Percentiles rank a stretch among this genome's conserved stretches.
Evolutionary conservation across 257 asterid genomes (phyloP).

Genomic region (Mentha longifolia): DNA sequence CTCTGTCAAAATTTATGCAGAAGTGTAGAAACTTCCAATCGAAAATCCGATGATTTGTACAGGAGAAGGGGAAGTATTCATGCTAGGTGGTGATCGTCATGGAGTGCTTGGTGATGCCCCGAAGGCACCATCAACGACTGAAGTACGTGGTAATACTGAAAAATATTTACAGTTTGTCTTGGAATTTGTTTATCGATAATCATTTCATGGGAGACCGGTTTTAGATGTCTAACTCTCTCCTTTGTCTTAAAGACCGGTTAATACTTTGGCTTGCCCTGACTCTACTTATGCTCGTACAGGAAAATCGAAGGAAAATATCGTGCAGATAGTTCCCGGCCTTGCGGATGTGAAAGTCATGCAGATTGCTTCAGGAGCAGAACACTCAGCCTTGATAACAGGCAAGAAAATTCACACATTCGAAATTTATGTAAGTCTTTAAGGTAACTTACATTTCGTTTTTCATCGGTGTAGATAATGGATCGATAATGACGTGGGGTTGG

Average conservation of each 20-base stretch:
- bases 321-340: slow-evolving; percentile 41
- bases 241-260: no score
- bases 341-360: slow-evolving; percentile 50
- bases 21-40: background rate
- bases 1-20: slow-evolving; percentile 8
- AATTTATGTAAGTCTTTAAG: background rate
- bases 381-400: slow-evolving; percentile 82
- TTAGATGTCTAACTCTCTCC: no score
- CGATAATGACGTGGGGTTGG: slow-evolving; percentile 97
- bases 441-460: background rate
- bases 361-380: slow-evolving; percentile 92
- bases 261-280: background rate
- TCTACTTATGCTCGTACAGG: slow-evolving; percentile 24
- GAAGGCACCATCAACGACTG: slow-evolving; percentile 34
- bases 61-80: slow-evolving; percentile 63
- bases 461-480: slow-evolving; percentile 56
- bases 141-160: slow-evolving; percentile 39
- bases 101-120: slow-evolving; percentile 56
- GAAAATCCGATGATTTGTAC: slow-evolving; percentile 18
- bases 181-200: background rate
- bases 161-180: background rate
- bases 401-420: slow-evolving; percentile 15
- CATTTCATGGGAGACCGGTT: background rate
- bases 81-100: slow-evolving; percentile 82
- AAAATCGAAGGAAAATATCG: slow-evolving; percentile 36